These are phyloP conservation scores for Candida maesae DNA, from an alignment of 805 yeast species.

Conservation along the genomic window DNA sequence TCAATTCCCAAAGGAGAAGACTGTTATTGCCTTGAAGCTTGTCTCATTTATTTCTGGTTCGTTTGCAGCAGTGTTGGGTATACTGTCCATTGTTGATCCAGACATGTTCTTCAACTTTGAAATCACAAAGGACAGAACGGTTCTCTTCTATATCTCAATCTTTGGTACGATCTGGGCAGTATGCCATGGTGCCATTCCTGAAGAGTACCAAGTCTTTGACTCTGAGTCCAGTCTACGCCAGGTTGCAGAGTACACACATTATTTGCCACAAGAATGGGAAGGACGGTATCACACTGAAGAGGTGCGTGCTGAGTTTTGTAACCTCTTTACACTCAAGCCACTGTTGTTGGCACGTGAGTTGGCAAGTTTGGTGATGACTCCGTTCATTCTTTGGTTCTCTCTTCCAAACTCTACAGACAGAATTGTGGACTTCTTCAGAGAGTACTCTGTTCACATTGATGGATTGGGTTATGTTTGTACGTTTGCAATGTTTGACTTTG, in stretches of 20 bases:
- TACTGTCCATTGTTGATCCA: slow-evolving; percentile 76
- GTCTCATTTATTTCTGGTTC: slow-evolving; percentile 81
- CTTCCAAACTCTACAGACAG: slow-evolving; percentile 69
- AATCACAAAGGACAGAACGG: slow-evolving; percentile 73
- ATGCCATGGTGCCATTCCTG: slow-evolving; percentile 65
- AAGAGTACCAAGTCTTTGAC: slow-evolving; percentile 72
- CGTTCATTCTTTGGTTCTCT: slow-evolving; percentile 84
- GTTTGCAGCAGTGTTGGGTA: slow-evolving; percentile 80
- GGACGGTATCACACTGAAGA: slow-evolving; percentile 78
- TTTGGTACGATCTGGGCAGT: slow-evolving; percentile 89
- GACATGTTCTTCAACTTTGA: slow-evolving; percentile 90
- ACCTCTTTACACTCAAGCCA: slow-evolving; percentile 69
- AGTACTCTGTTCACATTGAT: slow-evolving; percentile 84
- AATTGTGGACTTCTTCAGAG: slow-evolving; percentile 88
- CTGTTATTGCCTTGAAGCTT: slow-evolving; percentile 53
- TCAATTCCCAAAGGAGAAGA: slow-evolving; percentile 84
- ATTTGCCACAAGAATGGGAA: slow-evolving; percentile 83
- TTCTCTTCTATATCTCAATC: slow-evolving; percentile 80
- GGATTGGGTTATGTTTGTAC: slow-evolving; percentile 94
- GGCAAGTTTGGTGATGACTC: slow-evolving; percentile 77
- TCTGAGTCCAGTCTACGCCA: slow-evolving; percentile 84
- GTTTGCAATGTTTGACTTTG: slow-evolving; percentile 88
- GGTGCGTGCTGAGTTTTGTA: slow-evolving; percentile 80
- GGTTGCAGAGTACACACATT: slow-evolving; percentile 86
- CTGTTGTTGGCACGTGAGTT: slow-evolving; percentile 72